Conservation (phyloP, 139 green algal genomes). For the Haematococcus lacustris region DNA sequence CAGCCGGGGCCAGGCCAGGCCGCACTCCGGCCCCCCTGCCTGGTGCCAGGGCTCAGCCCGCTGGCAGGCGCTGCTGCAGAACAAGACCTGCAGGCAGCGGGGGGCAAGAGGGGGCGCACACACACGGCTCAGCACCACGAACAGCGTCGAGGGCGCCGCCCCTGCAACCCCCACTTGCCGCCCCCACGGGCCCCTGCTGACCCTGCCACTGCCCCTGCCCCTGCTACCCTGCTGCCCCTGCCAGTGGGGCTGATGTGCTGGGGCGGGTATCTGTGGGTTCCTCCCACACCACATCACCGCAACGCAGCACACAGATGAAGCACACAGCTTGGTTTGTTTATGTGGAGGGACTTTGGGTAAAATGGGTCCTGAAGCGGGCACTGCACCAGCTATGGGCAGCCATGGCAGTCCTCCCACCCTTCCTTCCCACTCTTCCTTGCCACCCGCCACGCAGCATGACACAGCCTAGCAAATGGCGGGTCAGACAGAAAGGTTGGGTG, state of each 20-base stretch:
- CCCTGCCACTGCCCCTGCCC: neutral
- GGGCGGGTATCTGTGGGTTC: neutral
- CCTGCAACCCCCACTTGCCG: neutral
- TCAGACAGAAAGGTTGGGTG: too few relatives aligned
- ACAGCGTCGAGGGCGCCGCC: neutral
- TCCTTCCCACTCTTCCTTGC: too few relatives aligned
- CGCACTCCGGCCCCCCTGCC: conserved; percentile 31
- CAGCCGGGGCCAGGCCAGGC: conserved; percentile 36
- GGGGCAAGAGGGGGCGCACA: conserved; percentile 14
- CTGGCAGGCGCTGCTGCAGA: conserved; percentile 32
- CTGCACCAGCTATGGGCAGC: too few relatives aligned
- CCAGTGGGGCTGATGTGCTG: neutral
- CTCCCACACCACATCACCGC: neutral
- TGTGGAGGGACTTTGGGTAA: too few relatives aligned
- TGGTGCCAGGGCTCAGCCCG: conserved; percentile 18
- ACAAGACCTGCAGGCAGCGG: conserved; percentile 24
- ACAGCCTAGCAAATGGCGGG: too few relatives aligned
- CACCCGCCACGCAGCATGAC: too few relatives aligned
- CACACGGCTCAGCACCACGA: neutral
- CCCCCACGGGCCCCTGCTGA: neutral
- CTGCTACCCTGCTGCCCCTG: neutral
- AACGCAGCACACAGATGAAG: too few relatives aligned
- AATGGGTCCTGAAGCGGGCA: too few relatives aligned
- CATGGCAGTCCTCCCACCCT: too few relatives aligned
- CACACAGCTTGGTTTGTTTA: too few relatives aligned